phyloP scores from a whole-genome alignment of 345 rosid species.

The Lumnitzera littorea region DNA sequence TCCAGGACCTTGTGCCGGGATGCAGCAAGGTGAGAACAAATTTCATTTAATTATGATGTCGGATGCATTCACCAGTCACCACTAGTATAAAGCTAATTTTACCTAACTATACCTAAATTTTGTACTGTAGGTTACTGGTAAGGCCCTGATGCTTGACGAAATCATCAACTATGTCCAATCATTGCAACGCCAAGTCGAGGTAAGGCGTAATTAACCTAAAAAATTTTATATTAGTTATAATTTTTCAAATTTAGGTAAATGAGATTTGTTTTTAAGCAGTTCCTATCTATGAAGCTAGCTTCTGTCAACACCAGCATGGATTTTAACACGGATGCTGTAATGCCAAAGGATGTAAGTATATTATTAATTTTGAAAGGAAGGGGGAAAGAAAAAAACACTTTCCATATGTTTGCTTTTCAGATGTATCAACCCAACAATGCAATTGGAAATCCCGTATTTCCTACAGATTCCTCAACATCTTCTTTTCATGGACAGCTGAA shows the following conservation, averaged over 20 bases:
- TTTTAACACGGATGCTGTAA: constrained; percentile 23
- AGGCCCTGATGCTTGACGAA: constrained; percentile 88
- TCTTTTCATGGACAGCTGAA: constrained; percentile 28
- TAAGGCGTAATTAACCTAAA: constrained; percentile 5
- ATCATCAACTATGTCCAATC: constrained; percentile 91
- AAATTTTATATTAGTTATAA: not conserved
- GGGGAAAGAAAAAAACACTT: too few species aligned
- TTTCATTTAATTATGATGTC: not conserved
- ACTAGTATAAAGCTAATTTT: not conserved
- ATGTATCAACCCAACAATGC: constrained; percentile 21
- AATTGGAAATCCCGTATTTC: constrained; percentile 17
- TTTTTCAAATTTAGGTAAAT: not conserved
- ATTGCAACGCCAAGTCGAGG: constrained; percentile 86
- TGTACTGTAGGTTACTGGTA: constrained; percentile 58
- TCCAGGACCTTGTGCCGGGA: constrained; percentile 95
- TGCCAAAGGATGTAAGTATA: constrained; percentile 35
- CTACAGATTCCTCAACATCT: constrained; percentile 26
- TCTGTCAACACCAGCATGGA: constrained; percentile 35
- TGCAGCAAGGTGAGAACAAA: constrained; percentile 66
- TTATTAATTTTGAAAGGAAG: not conserved
- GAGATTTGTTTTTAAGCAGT: constrained; percentile 18
- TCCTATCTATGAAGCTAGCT: constrained; percentile 45
- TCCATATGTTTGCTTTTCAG: constrained; percentile 4
- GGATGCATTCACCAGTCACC: not conserved
- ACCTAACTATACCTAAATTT: not conserved